Evolutionary conservation across 306 rosid genomes (phyloP).

Genomic region (Sicyos baderoa): DNA sequence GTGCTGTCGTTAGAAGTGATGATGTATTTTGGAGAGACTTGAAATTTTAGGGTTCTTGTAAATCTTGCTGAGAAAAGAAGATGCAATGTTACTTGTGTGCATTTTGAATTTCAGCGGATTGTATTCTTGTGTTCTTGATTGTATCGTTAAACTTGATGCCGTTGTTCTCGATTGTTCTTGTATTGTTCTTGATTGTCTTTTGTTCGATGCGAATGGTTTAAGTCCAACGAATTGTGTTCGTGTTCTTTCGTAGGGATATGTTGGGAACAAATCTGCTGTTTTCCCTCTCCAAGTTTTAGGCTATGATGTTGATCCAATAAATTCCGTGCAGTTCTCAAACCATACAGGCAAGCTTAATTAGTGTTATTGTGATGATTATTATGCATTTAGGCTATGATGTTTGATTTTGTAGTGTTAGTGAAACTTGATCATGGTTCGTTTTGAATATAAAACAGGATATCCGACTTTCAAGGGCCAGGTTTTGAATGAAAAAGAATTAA

Average conservation of each 20-base stretch:
- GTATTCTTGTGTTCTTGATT: too few species aligned
- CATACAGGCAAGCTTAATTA: slow-evolving; percentile 89
- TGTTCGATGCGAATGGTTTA: background rate
- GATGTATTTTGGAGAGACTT: background rate
- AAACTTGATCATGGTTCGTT: slow-evolving; percentile 23
- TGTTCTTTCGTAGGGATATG: slow-evolving; percentile 51
- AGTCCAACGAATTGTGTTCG: background rate
- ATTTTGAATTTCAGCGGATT: too few species aligned
- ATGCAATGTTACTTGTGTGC: too few species aligned
- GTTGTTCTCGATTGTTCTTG: too few species aligned
- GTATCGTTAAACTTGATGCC: too few species aligned
- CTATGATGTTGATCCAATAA: slow-evolving; percentile 82
- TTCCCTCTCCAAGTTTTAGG: slow-evolving; percentile 79
- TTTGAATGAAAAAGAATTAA: slow-evolving; percentile 64
- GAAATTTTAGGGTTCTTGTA: background rate
- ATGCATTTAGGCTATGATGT: background rate
- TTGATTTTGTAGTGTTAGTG: slow-evolving; percentile 24
- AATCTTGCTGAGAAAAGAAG: background rate
- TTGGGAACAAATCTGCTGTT: slow-evolving; percentile 80
- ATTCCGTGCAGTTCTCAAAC: slow-evolving; percentile 85
- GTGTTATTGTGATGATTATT: slow-evolving; percentile 21
- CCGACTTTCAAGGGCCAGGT: slow-evolving; percentile 85
- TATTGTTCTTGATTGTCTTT: too few species aligned
- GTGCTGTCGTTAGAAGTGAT: background rate
- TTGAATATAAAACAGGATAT: slow-evolving; percentile 51